Conservation (phyloP, 2,329 filamentous ascomycete species). For the Ustilaginoidea virens region DNA sequence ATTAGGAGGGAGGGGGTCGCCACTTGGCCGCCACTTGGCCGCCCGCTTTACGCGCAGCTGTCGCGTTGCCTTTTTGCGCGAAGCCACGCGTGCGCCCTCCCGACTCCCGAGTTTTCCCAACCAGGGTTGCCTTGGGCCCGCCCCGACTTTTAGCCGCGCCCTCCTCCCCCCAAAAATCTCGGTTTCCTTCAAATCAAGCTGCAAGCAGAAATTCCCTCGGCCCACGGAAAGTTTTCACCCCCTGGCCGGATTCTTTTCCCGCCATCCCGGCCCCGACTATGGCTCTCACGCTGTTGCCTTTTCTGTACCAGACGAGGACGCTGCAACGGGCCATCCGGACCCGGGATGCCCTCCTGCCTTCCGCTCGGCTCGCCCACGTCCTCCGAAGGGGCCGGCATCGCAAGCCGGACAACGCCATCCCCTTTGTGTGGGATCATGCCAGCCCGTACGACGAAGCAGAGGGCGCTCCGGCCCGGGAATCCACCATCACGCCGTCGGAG, state of each 20-base stretch:
- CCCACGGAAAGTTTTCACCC: too few relatives aligned
- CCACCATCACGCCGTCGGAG: constrained; percentile 44
- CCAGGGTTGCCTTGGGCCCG: too few relatives aligned
- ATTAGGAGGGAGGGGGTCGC: too few relatives aligned
- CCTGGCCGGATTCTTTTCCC: too few relatives aligned
- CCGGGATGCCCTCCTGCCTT: constrained; percentile 10
- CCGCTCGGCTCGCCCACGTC: constrained; percentile 9
- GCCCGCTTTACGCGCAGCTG: too few relatives aligned
- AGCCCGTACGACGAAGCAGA: constrained; percentile 7
- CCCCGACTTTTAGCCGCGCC: constrained; percentile 1
- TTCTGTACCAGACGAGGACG: constrained; percentile 59
- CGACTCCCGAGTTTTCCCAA: too few relatives aligned
- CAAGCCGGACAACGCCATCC: constrained; percentile 25
- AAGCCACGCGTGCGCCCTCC: neutral
- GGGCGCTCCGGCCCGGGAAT: constrained; percentile 12
- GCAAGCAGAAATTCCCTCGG: too few relatives aligned
- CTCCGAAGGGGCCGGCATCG: constrained; percentile 4
- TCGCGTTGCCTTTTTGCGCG: constrained; percentile 2
- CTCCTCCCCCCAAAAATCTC: too few relatives aligned
- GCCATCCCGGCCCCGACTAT: constrained; percentile 19
- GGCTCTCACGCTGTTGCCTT: constrained; percentile 41
- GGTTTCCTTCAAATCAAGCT: too few relatives aligned
- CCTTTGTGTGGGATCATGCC: constrained; percentile 32
- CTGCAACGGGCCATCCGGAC: constrained; percentile 17
- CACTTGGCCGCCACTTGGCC: too few relatives aligned